Evolutionary conservation across 2,329 filamentous ascomycete genomes (phyloP).

Genomic region (Penicillium hordei): DNA sequence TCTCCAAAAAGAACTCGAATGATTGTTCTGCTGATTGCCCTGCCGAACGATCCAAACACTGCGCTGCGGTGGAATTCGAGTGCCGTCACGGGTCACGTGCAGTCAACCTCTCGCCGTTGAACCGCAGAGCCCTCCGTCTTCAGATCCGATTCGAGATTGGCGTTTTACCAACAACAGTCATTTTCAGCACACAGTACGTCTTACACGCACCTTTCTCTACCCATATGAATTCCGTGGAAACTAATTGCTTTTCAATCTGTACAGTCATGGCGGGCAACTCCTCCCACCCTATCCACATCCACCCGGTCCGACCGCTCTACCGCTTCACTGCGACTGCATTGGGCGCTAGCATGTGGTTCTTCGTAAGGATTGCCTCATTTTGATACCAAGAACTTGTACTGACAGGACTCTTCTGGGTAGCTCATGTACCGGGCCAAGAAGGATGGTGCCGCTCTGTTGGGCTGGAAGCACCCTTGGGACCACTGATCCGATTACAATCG

Average conservation of each 20-base stretch:
- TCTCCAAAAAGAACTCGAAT: background rate
- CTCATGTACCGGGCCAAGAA: conserved; percentile 96
- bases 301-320: conserved; percentile 69
- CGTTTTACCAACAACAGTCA: conserved; percentile 8
- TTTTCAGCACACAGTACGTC: conserved; percentile 17
- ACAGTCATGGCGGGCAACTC: conserved; percentile 41
- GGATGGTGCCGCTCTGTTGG: conserved; percentile 85
- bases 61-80: conserved; percentile 6
- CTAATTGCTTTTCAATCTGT: background rate
- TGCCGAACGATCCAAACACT: background rate
- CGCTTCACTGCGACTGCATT: conserved; percentile 82
- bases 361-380: conserved; percentile 56
- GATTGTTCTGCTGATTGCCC: conserved; percentile 1
- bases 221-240: background rate
- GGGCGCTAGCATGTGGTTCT: conserved; percentile 99
- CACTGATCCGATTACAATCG: conserved; percentile 57
- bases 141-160: conserved; percentile 7
- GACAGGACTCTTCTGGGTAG: conserved; percentile 49
- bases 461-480: conserved; percentile 96
- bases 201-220: background rate
- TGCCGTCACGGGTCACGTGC: conserved; percentile 12
- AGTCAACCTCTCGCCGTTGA: conserved; percentile 1
- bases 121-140: conserved; percentile 11
- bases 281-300: conserved; percentile 51
- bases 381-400: conserved; percentile 12